phyloP scores from a whole-genome alignment of 2,329 filamentous ascomycete species.

The Furcasterigmium furcatum region DNA sequence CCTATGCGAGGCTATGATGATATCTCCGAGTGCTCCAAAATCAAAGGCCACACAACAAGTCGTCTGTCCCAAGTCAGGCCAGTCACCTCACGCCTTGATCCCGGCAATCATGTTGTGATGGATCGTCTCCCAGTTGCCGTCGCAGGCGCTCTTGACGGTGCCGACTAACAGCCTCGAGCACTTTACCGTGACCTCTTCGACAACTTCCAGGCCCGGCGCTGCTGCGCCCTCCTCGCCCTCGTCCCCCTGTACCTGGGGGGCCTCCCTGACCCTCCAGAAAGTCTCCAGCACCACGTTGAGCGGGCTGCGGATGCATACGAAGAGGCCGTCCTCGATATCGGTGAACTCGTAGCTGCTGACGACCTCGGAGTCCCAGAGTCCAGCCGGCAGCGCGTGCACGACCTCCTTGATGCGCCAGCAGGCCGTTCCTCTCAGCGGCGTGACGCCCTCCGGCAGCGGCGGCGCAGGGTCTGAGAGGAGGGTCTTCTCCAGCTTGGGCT shows the following conservation, averaged over 20 bases:
- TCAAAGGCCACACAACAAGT: too few relatives aligned
- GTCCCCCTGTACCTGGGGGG: constrained; percentile 2
- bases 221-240: constrained; percentile 14
- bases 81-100: not conserved
- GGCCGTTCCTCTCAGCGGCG: constrained; percentile 21
- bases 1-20: too few relatives aligned
- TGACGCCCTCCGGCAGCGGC: constrained; percentile 23
- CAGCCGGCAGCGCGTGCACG: constrained; percentile 49
- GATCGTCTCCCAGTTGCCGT: constrained; percentile 45
- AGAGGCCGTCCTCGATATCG: constrained; percentile 44
- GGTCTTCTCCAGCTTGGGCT: constrained; percentile 37
- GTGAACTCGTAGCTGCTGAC: constrained; percentile 53
- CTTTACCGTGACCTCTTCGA: constrained; percentile 46
- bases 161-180: constrained; percentile 47
- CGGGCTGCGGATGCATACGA: constrained; percentile 48
- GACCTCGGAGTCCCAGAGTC: constrained; percentile 52
- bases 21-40: too few relatives aligned
- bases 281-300: constrained; percentile 52
- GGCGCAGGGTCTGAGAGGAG: constrained; percentile 20
- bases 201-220: constrained; percentile 30
- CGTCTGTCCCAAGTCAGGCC: not conserved
- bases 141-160: constrained; percentile 47
- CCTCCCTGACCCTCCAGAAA: constrained; percentile 37
- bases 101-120: constrained; percentile 38
- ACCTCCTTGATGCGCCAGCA: constrained; percentile 46